Percentiles rank a stretch among this genome's conserved stretches.
Evolutionary conservation across 2,329 filamentous ascomycete genomes (phyloP).

Genomic region (Nannizziopsis barbatae): DNA sequence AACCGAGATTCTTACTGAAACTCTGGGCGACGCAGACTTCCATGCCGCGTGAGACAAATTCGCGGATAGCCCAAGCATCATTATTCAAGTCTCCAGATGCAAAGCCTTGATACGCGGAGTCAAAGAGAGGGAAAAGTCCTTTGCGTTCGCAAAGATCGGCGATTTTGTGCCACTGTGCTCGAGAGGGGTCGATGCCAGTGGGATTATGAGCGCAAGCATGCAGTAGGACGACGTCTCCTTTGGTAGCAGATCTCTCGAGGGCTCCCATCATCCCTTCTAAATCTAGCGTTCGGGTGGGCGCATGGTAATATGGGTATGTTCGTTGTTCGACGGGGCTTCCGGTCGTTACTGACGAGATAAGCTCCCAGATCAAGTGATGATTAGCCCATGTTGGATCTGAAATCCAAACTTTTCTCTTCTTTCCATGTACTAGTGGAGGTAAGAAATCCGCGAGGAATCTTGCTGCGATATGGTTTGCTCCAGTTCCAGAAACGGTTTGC

Average conservation of each 20-base stretch:
- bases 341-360: slow-evolving; percentile 45
- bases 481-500: slow-evolving; percentile 93
- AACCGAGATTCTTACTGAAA: slow-evolving; percentile 57
- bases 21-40: slow-evolving; percentile 48
- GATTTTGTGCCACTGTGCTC: slow-evolving; percentile 86
- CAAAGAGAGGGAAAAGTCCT: slow-evolving; percentile 93
- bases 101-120: slow-evolving; percentile 95
- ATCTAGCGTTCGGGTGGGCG: slow-evolving; percentile 38
- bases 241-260: slow-evolving; percentile 71
- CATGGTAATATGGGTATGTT: slow-evolving; percentile 86
- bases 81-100: slow-evolving; percentile 76
- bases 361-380: slow-evolving; percentile 82
- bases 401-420: slow-evolving; percentile 65
- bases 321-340: slow-evolving; percentile 66
- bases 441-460: slow-evolving; percentile 87
- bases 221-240: slow-evolving; percentile 73
- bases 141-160: slow-evolving; percentile 65
- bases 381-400: slow-evolving; percentile 96
- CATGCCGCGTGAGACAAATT: slow-evolving; percentile 86
- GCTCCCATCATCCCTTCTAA: slow-evolving; percentile 58
- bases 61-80: slow-evolving; percentile 78
- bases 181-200: slow-evolving; percentile 84
- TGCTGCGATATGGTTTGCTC: slow-evolving; percentile 81
- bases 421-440: slow-evolving; percentile 35
- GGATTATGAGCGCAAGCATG: slow-evolving; percentile 97